Evolutionary conservation across 2,329 filamentous ascomycete genomes (phyloP).

Genomic region (Lachnellula subtilissima): DNA sequence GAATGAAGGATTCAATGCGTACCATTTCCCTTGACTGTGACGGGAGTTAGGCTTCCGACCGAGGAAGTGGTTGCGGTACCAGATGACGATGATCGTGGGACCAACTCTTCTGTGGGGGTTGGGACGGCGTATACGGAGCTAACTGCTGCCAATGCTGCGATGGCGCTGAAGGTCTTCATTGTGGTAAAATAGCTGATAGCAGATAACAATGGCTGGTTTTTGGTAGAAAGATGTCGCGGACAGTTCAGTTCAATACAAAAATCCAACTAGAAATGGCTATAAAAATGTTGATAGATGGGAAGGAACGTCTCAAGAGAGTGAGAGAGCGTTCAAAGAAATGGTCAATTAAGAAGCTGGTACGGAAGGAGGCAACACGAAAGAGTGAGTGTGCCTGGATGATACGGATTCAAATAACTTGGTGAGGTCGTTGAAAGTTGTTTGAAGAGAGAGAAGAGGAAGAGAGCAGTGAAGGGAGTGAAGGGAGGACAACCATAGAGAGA

Average conservation of each 20-base stretch:
- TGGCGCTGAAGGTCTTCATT: slow-evolving; percentile 28
- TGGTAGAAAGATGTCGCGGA: neutral
- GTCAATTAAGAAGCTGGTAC: slow-evolving; percentile 6
- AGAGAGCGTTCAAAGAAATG: slow-evolving; percentile 16
- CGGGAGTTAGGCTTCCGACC: neutral
- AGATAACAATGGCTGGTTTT: neutral
- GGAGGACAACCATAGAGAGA: neutral
- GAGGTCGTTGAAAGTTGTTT: slow-evolving; percentile 2
- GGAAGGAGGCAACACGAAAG: slow-evolving; percentile 18
- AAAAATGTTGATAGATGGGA: neutral
- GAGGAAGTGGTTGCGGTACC: slow-evolving; percentile 22
- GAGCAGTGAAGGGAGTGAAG: neutral
- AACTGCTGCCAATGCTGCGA: slow-evolving; percentile 27
- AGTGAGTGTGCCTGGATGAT: slow-evolving; percentile 13
- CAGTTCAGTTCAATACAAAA: no score
- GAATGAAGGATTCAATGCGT: neutral
- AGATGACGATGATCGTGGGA: slow-evolving; percentile 18
- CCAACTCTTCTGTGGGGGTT: slow-evolving; percentile 16
- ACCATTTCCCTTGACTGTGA: slow-evolving; percentile 30
- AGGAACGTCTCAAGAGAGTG: slow-evolving; percentile 21
- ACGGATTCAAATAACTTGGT: neutral
- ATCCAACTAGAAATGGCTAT: no score
- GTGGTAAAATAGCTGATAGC: slow-evolving; percentile 5
- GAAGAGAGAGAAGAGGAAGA: neutral
- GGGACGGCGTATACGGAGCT: slow-evolving; percentile 19